Percentiles rank a stretch among this genome's conserved stretches.
Evolutionary conservation across 202 grass and related monocot species (phyloP).

Genomic region (Panicum virgatum): DNA sequence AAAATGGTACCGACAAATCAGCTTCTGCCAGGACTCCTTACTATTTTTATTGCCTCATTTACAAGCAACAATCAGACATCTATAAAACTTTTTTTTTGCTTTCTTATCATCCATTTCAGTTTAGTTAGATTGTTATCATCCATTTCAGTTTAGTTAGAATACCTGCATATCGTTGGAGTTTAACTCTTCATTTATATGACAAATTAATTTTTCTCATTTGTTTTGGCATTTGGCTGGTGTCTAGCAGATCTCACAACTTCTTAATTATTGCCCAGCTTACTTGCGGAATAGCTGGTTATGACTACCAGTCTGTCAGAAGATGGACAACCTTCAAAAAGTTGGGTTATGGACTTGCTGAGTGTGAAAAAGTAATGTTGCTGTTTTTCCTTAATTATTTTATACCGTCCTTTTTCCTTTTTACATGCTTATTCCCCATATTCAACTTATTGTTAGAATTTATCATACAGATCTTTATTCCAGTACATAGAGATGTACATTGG

Average conservation of each 20-base stretch:
- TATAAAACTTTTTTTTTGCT: not conserved
- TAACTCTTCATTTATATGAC: not conserved
- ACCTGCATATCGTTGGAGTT: not conserved
- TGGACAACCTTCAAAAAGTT: slow-evolving; percentile 82
- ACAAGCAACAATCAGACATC: not conserved
- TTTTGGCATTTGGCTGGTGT: slow-evolving; percentile 7
- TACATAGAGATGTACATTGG: slow-evolving; percentile 82
- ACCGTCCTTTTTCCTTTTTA: not conserved
- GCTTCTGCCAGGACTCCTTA: not conserved
- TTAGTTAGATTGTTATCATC: not conserved
- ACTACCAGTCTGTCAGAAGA: slow-evolving; percentile 87
- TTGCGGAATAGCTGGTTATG: slow-evolving; percentile 62
- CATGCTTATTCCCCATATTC: slow-evolving; percentile 12
- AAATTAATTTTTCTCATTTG: not conserved
- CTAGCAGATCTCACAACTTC: slow-evolving; percentile 10
- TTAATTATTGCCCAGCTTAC: slow-evolving; percentile 59
- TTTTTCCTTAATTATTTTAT: not conserved
- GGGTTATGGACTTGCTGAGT: slow-evolving; percentile 67
- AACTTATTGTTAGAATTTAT: slow-evolving; percentile 50
- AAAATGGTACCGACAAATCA: not conserved
- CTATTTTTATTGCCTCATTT: slow-evolving; percentile 13
- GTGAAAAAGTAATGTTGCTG: slow-evolving; percentile 80
- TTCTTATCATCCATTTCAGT: not conserved
- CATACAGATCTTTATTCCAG: slow-evolving; percentile 83
- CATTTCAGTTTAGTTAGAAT: too few relatives aligned